Evolutionary conservation across 1,284 basidiomycete genomes (phyloP).

Genomic region (Schizopora paradoxa): DNA sequence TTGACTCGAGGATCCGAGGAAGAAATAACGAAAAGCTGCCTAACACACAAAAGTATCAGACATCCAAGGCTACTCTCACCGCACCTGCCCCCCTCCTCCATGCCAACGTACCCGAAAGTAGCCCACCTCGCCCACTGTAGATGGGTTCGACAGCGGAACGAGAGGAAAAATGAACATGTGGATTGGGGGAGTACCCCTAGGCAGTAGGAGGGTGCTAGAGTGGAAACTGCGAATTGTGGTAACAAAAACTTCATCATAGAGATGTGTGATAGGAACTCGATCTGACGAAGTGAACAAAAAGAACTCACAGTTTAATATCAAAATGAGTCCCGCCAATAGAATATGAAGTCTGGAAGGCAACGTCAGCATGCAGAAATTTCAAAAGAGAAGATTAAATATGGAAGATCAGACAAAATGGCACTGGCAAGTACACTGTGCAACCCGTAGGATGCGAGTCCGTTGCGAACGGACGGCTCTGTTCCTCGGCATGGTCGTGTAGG

Average conservation of each 20-base stretch:
- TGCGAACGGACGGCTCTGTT: constrained; percentile 70
- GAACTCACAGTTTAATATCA: constrained; percentile 8
- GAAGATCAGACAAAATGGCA: constrained; percentile 70
- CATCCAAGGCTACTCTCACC: constrained; percentile 64
- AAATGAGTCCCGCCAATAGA: neutral
- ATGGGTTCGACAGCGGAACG: constrained; percentile 58
- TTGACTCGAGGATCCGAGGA: too few species aligned
- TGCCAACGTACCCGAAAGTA: constrained; percentile 60
- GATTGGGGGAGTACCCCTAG: constrained; percentile 61
- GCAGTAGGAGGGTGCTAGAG: constrained; percentile 54
- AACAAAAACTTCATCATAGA: too few species aligned
- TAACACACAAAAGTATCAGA: constrained; percentile 57
- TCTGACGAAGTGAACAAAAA: too few species aligned
- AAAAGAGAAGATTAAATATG: constrained; percentile 12
- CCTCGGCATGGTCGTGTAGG: constrained; percentile 76
- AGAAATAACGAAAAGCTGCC: too few species aligned
- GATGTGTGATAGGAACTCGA: too few species aligned
- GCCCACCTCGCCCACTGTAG: constrained; percentile 54
- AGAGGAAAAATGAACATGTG: constrained; percentile 57
- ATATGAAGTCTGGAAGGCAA: constrained; percentile 10
- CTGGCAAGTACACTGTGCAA: constrained; percentile 76
- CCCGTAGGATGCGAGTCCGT: constrained; percentile 56
- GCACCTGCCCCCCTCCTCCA: constrained; percentile 52
- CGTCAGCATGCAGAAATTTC: constrained; percentile 18
- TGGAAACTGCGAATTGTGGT: constrained; percentile 76